Base-by-base conservation (phyloP, 495 filamentous ascomycete species). In the Cenococcum geophilum region DNA sequence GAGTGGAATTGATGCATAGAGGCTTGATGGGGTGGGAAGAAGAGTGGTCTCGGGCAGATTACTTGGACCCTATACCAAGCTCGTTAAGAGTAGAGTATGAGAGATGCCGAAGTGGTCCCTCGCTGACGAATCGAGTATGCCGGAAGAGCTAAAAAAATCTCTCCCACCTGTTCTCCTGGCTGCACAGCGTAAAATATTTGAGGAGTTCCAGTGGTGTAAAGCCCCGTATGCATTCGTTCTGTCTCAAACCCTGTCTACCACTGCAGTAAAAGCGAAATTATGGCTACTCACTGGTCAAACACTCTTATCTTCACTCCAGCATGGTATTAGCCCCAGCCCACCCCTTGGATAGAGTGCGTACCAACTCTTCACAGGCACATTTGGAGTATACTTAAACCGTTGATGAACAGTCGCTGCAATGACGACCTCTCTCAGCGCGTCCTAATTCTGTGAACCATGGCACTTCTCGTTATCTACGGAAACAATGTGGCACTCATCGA, bases 381-480 rank as follows among this genome's bases (percentile, higher is more conserved):
- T 9, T 80, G 78, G 78, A 75, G 72, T 56, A 76, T 77, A 53
- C 67, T 78, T 3, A 74, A 74, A 55, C 76, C 76, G 60, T 56
- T 78, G 43, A 79, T 79, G 77, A 77, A 76, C 71, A 75, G 71
- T 9, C 79, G 78, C 70, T 77, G 76, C 61, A 79, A 76, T 61
- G 76, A 80, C 49, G 78, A 80, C 60, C 52, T 80, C 12, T 62
- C 76, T 0, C 77, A 80, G 51, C 76, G 78, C 25, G 42, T 74
- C 12, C 67, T 77, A 21, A 78, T 79, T n/a, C 65, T 78, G 8
- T 79, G 77, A 76, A 66, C 76, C 23, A 78, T 80, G 75, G 70
- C 76, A 32, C 53, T 76, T 8, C 70, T 78, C 22, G 64, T 79
- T 5, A 62, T 79, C 16, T 79, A 75, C 60, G 77, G 76, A 12